Evolutionary conservation across 2,329 filamentous ascomycete genomes (phyloP).

Genomic region (Fusarium bulbicola): DNA sequence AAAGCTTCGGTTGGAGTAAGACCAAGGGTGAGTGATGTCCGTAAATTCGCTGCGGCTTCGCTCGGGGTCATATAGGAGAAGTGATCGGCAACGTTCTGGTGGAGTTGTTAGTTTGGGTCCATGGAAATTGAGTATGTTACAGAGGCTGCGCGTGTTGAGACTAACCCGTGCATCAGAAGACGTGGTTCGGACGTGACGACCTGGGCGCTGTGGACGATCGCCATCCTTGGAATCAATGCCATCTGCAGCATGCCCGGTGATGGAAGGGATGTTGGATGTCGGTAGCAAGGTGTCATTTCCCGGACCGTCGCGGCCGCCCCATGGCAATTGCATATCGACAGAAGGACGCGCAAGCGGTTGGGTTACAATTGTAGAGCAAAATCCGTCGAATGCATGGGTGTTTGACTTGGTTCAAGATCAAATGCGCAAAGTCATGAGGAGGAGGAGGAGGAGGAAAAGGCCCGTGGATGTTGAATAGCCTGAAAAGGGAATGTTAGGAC

Average conservation of each 20-base stretch:
- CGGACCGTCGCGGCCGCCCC: conserved; percentile 47
- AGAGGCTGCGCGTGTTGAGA: background rate
- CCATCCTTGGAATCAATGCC: conserved; percentile 36
- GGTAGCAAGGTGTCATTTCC: conserved; percentile 48
- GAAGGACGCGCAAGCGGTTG: conserved; percentile 27
- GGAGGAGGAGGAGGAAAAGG: conserved; percentile 23
- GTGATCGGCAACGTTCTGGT: conserved; percentile 65
- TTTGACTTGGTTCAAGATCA: conserved; percentile 19
- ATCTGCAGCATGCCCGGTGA: conserved; percentile 44
- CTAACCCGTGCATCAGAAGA: conserved; percentile 66
- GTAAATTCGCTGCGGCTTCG: conserved; percentile 79
- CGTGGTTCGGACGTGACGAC: conserved; percentile 57
- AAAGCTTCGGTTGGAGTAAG: conserved; percentile 84
- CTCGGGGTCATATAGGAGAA: conserved; percentile 75
- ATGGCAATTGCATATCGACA: conserved; percentile 51
- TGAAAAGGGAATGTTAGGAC: conserved; percentile 25
- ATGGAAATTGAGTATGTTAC: background rate
- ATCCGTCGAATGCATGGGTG: conserved; percentile 35
- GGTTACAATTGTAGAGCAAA: conserved; percentile 27
- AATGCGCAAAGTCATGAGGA: conserved; percentile 40
- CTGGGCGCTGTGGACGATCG: conserved; percentile 42
- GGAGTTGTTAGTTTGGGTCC: conserved; percentile 23
- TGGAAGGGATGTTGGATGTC: conserved; percentile 47
- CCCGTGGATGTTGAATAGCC: background rate
- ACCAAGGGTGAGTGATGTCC: conserved; percentile 85